Base-by-base conservation (phyloP, 768 basidiomycete species). In the Dioszegia hungarica region DNA sequence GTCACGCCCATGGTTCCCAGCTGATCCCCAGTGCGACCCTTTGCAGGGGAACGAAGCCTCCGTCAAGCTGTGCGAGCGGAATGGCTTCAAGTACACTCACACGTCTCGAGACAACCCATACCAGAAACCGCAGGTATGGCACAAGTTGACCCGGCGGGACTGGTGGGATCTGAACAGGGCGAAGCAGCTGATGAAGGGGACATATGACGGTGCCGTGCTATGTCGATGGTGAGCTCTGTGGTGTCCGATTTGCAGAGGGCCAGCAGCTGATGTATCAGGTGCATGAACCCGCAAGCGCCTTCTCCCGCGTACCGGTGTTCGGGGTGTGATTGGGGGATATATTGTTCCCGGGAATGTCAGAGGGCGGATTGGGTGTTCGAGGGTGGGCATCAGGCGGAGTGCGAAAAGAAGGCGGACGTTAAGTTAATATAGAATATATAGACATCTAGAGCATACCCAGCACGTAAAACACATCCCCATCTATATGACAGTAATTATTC, bases 341-440 rank as follows among this genome's bases (percentile, higher is more conserved):
- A 71, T 51, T 74, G 72, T 54, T 72, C 67, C 8, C 57, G 67
- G 28, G 70, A 71, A 36, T 74, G 72, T 56, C 69, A 71, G 46
- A 37, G 60, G 27, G 72, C 72, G 14, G 70, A 74, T 55, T 74
- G 72, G 72, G 47, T 67, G 1, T 47, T 41, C n/a, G 27, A 34
- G 0, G 56, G 58, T 4, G 69, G 69, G 10, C 72, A 73, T 62
- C 64, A 67, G 41, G 20, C 52, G 9, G 67, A 72, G 41, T 72
- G 70, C 33, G 53, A 63, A 28, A 43, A 47, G 29, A 45, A 34
- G 34, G 29, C 5, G 8, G 29, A 17, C 27, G 24, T 24, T 9
- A 39, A n/a, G 3, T 28, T 3, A 29, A 22, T 15, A 36, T 5
- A 47, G 6, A 31, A 19, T 34, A 22, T 17, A 22, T 29, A 48